A percentile compares a stretch with the other conserved stretches of the same genome.
These are phyloP conservation scores for Hymenoscyphus salicellus DNA, from an alignment of 2,329 filamentous ascomycete species.

Conservation along the genomic window DNA sequence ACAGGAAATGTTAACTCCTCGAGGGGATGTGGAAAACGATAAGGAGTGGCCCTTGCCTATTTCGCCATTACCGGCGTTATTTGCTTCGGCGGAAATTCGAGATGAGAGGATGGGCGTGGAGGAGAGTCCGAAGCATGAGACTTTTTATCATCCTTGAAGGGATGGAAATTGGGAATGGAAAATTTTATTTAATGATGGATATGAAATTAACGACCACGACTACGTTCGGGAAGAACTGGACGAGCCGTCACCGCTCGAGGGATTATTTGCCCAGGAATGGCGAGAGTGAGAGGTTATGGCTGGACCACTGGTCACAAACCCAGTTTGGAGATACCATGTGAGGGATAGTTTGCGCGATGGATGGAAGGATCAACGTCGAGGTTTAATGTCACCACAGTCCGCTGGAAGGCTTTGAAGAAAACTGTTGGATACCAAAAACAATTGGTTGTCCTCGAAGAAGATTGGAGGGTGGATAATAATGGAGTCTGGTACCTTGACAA, in stretches of 20 bases:
- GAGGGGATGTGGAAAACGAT: conserved; percentile 9
- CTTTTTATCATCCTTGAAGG: conserved; percentile 31
- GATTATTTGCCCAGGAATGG: background rate
- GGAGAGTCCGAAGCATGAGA: conserved; percentile 25
- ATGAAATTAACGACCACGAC: background rate
- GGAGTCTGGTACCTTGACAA: background rate
- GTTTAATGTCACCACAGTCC: background rate
- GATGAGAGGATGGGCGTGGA: conserved; percentile 23
- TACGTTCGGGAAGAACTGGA: background rate
- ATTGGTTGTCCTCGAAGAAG: background rate
- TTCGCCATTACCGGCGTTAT: conserved; percentile 25
- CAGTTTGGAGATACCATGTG: no score
- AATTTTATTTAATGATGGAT: background rate
- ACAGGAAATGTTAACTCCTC: conserved; percentile 25
- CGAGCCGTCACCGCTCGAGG: background rate
- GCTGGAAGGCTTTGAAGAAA: background rate
- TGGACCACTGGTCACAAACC: background rate
- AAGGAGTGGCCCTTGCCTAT: conserved; percentile 26
- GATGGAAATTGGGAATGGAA: background rate
- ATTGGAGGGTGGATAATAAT: background rate
- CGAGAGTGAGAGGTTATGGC: background rate
- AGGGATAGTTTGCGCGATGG: background rate
- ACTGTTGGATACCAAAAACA: background rate
- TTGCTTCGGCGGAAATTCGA: conserved; percentile 26
- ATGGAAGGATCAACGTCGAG: background rate